Base-by-base conservation (phyloP, 2,329 filamentous ascomycete genomes). In the Teratosphaeria epicoccoides region DNA sequence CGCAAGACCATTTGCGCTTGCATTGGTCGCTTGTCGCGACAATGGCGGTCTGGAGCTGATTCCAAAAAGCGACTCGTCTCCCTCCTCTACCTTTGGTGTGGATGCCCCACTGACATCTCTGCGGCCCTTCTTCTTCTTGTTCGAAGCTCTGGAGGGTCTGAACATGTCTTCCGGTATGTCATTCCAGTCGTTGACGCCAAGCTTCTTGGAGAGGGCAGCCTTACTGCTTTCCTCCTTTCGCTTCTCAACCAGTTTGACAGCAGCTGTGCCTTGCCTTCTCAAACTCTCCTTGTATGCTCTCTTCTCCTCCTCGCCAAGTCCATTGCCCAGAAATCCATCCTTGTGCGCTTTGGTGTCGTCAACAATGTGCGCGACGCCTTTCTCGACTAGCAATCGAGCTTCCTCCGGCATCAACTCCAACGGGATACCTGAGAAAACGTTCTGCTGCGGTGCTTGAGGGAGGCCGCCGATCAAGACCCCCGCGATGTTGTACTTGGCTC, bases 331-430 rank as follows among this genome's bases (percentile, higher is more conserved):
- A 58, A 95, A 78, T 46, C 77, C 79, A 37, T 78, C 66, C 33
- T 79, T 76, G 68, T 97, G 93, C 58, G 80, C 81, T 49, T 78
- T 74, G 49, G 76, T 75, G 70, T 95, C 90, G 67, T 96, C 88
- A 61, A 91, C 82, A 59, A 95, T 77, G 69, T 85, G 88, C 43
- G 83, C 91, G 60, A 82, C 80, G 53, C 80, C 82, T 60, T 84
- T 84, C 59, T 88, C 84, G 53, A 95, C 82, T 24, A 98, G 77
- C 50, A 93, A 72, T 57, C 83, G 79, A 3, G 85, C 90, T 73
- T 98, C 93, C 71, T 97, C 93, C 1, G 88, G 84, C 74, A 93
- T 87, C 44, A 98, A 76, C 73, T 96, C 86, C 24, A 97, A 73
- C 2, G 93, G 93, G 47, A 97, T 73, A 45, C 90, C 88, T 53